Conservation (phyloP, 768 basidiomycete species). For the Polyporus arcularius region DNA sequence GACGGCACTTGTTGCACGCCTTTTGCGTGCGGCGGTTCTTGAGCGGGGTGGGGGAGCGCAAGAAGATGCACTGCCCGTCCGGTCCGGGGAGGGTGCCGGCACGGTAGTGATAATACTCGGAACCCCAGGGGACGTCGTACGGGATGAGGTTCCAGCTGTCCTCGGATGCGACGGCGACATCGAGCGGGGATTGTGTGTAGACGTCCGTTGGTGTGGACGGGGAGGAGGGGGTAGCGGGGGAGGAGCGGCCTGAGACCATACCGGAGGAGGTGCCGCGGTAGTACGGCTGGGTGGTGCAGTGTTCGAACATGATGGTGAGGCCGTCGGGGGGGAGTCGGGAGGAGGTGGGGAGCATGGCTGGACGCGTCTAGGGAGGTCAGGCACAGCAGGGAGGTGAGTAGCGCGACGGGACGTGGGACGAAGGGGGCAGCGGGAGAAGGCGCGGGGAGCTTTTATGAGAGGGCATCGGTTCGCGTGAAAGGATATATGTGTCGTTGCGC, state of each 20-base stretch:
- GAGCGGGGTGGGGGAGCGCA: conserved; percentile 41
- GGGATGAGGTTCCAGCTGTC: conserved; percentile 41
- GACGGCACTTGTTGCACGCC: conserved; percentile 41
- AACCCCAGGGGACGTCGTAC: conserved; percentile 42
- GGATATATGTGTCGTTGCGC: not conserved
- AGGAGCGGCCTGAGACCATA: conserved; percentile 3
- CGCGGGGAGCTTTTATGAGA: not conserved
- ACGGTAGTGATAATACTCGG: conserved; percentile 34
- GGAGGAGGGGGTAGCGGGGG: conserved; percentile 5
- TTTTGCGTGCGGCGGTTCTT: conserved; percentile 38
- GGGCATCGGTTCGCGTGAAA: not conserved
- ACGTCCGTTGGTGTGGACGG: conserved; percentile 7
- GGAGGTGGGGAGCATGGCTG: not conserved
- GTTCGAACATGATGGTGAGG: conserved; percentile 20
- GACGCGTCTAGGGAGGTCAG: not conserved
- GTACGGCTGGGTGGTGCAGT: conserved; percentile 1
- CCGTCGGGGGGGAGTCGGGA: not conserved
- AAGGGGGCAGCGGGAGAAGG: not conserved
- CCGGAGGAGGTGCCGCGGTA: not conserved
- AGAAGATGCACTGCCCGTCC: conserved; percentile 39
- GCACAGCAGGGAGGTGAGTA: not conserved
- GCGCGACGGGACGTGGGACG: not conserved
- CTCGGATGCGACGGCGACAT: conserved; percentile 6
- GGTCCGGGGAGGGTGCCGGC: conserved; percentile 39
- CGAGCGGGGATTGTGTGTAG: not conserved